Conservation (phyloP, 169 alveolate genomes). For the Plasmodium fragile region DNA sequence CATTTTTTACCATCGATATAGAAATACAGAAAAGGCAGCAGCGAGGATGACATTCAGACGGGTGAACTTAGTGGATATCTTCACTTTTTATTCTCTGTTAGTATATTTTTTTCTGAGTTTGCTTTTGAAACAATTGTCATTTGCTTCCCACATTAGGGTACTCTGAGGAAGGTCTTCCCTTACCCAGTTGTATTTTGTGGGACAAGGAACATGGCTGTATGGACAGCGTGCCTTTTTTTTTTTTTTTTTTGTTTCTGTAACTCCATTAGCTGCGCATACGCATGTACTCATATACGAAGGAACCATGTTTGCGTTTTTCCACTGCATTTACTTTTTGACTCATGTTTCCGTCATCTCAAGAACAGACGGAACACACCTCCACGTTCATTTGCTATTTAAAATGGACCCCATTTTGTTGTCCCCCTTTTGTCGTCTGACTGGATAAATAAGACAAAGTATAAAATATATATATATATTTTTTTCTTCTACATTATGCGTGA, state of each 20-base stretch:
- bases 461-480: not conserved
- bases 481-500: not conserved
- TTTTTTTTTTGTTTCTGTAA: not conserved
- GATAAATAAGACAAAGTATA: not conserved
- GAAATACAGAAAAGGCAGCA: conserved; percentile 12
- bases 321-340: not conserved
- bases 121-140: not conserved
- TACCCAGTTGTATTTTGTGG: not conserved
- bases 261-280: not conserved
- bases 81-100: not conserved
- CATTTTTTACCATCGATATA: conserved; percentile 49
- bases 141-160: not conserved
- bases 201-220: not conserved
- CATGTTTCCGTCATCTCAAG: not conserved
- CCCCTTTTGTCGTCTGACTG: not conserved
- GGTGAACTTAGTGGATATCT: not conserved
- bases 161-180: not conserved
- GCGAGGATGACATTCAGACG: not conserved
- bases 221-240: not conserved
- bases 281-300: not conserved
- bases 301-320: not conserved
- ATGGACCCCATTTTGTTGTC: not conserved
- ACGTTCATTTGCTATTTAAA: not conserved
- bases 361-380: not conserved
- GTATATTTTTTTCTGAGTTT: not conserved